Evolutionary conservation across 257 asterid genomes (phyloP).

Genomic region (Lycium barbarum): DNA sequence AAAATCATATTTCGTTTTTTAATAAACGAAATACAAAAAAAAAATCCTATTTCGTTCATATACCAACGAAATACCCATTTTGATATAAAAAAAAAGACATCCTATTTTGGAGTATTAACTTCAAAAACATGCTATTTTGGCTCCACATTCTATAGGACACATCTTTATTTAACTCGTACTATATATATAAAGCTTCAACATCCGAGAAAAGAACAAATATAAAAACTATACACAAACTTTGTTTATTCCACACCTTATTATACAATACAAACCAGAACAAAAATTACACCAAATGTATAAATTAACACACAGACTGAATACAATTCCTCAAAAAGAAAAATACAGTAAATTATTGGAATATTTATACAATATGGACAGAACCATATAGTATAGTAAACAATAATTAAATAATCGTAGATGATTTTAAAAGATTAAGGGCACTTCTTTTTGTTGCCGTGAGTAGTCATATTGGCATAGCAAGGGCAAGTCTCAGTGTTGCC

Average conservation of each 20-base stretch:
- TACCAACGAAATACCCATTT: no score
- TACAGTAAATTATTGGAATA: neutral
- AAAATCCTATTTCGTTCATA: no score
- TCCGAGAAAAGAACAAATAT: neutral
- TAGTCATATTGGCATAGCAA: conserved; percentile 46
- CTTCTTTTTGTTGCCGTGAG: conserved; percentile 40
- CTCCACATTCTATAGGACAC: no score
- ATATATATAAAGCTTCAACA: no score
- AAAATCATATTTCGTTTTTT: no score
- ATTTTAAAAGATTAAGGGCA: conserved; percentile 38
- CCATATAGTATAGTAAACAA: neutral
- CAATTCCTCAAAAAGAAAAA: neutral
- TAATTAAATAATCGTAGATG: neutral
- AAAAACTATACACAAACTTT: neutral
- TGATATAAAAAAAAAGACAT: no score
- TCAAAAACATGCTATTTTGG: no score
- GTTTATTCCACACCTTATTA: neutral
- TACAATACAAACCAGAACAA: neutral
- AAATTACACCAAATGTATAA: neutral
- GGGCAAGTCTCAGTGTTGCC: conserved; percentile 44
- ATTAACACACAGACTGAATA: neutral
- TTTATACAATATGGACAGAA: neutral
- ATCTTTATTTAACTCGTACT: no score
- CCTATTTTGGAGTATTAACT: no score
- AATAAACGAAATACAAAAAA: no score